phyloP scores from a whole-genome alignment of 1,284 basidiomycete genomes.

The Rhizoctonia solani region DNA sequence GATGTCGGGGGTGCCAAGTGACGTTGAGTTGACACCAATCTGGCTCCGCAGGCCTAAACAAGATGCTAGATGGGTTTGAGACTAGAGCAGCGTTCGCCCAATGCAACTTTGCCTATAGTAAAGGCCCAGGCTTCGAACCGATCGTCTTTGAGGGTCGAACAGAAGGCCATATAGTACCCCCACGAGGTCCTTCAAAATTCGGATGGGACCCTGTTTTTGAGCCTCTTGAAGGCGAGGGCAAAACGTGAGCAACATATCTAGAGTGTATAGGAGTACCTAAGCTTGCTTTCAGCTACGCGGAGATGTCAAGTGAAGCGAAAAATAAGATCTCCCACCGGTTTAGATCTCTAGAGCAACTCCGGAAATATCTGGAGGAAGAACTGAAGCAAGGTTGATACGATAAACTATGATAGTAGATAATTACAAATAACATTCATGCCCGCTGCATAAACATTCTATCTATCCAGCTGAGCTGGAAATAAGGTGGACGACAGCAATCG shows the following conservation, averaged over 20 bases:
- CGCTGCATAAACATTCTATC: too few relatives aligned
- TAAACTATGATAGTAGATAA: not conserved
- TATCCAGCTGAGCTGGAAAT: too few relatives aligned
- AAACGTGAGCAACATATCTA: conserved; percentile 62
- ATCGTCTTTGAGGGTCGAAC: conserved; percentile 85
- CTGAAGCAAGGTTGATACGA: not conserved
- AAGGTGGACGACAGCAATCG: too few relatives aligned
- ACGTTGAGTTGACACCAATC: conserved; percentile 4
- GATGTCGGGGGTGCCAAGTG: not conserved
- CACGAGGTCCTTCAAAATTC: conserved; percentile 73
- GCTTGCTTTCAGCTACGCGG: conserved; percentile 72
- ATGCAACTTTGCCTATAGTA: conserved; percentile 94
- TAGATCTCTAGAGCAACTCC: conserved; percentile 82
- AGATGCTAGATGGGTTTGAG: conserved; percentile 81
- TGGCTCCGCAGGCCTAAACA: conserved; percentile 70
- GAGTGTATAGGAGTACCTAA: not conserved
- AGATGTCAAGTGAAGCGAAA: conserved; percentile 86
- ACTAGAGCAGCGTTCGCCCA: conserved; percentile 84
- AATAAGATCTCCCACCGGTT: conserved; percentile 90
- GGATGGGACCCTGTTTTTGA: conserved; percentile 95
- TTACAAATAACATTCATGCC: not conserved
- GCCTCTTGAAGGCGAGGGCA: conserved; percentile 65
- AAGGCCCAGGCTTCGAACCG: conserved; percentile 77
- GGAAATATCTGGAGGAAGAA: conserved; percentile 57
- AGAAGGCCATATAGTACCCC: conserved; percentile 83